Evolutionary conservation across 345 rosid genomes (phyloP).

Genomic region (Erysimum cheiranthoides): DNA sequence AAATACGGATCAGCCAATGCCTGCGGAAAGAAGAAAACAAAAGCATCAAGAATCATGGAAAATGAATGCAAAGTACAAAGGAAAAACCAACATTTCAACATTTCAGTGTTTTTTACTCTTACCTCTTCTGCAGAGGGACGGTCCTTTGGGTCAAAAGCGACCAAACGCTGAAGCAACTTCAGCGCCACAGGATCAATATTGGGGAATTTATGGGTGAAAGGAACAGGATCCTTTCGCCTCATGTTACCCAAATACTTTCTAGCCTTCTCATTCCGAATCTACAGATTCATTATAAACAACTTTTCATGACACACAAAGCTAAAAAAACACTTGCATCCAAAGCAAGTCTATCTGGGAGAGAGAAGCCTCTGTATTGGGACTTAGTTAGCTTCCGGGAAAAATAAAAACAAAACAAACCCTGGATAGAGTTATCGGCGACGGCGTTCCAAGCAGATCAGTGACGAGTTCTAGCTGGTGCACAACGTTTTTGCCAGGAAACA

Average conservation of each 20-base stretch:
- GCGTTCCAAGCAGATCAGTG: conserved; percentile 98
- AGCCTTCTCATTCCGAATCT: conserved; percentile 97
- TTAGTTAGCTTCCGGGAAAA: conserved; percentile 39
- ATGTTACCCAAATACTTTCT: conserved; percentile 82
- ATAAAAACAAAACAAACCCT: conserved; percentile 64
- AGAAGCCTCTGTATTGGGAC: conserved; percentile 45
- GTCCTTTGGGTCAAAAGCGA: conserved; percentile 95
- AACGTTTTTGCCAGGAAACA: conserved; percentile 98
- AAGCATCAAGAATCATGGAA: conserved; percentile 22
- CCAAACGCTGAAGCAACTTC: conserved; percentile 74
- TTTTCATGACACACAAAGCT: conserved; percentile 29
- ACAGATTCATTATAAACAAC: conserved; percentile 48
- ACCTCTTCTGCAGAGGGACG: conserved; percentile 97
- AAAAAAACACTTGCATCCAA: conserved; percentile 39
- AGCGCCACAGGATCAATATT: conserved; percentile 76
- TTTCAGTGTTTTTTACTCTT: conserved; percentile 26
- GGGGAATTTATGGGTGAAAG: conserved; percentile 68
- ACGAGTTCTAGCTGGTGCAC: conserved; percentile 88
- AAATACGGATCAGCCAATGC: conserved; percentile 95
- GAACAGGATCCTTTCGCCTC: conserved; percentile 70
- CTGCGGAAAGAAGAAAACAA: conserved; percentile 49
- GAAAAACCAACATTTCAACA: not conserved
- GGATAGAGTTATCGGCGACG: conserved; percentile 72
- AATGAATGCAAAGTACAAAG: not conserved
- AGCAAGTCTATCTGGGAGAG: conserved; percentile 44